Percentiles rank a stretch among this genome's conserved stretches.
phyloP scores from a whole-genome alignment of 177 flowering plant genomes.

The Vitis hybrid region DNA sequence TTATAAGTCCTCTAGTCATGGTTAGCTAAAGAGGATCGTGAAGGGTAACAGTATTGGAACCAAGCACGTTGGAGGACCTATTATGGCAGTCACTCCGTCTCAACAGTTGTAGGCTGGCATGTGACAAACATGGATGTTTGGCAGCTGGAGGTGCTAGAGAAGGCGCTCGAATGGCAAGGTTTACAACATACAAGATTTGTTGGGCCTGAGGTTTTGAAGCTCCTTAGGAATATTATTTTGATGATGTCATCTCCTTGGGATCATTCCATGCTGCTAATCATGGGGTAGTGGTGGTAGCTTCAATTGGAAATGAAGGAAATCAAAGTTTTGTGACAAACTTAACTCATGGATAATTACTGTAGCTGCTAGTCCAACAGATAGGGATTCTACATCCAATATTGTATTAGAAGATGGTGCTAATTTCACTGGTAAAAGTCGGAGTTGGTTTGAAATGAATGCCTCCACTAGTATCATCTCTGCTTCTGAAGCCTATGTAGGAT shows the following conservation, averaged over 20 bases:
- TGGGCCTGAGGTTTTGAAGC: slow-evolving; percentile 72
- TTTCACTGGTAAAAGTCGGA: slow-evolving; percentile 61
- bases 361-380: slow-evolving; percentile 72
- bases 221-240: slow-evolving; percentile 74
- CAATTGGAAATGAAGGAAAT: slow-evolving; percentile 68
- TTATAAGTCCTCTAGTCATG: no score
- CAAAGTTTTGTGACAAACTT: slow-evolving; percentile 65
- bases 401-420: slow-evolving; percentile 47
- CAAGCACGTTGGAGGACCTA: no score
- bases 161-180: slow-evolving; percentile 82
- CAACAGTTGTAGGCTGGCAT: slow-evolving; percentile 72
- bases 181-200: slow-evolving; percentile 72
- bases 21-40: no score
- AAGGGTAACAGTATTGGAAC: no score
- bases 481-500: slow-evolving; percentile 61
- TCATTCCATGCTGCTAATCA: slow-evolving; percentile 73
- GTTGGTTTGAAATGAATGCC: slow-evolving; percentile 34
- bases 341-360: slow-evolving; percentile 84
- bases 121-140: slow-evolving; percentile 60
- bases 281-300: slow-evolving; percentile 66
- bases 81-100: slow-evolving; percentile 78
- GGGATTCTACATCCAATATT: slow-evolving; percentile 65
- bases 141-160: slow-evolving; percentile 80
- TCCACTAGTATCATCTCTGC: slow-evolving; percentile 59
- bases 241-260: slow-evolving; percentile 75